Evolutionary conservation across 2,329 filamentous ascomycete genomes (phyloP).

Genomic region (Aspergillus pseudoterreus): DNA sequence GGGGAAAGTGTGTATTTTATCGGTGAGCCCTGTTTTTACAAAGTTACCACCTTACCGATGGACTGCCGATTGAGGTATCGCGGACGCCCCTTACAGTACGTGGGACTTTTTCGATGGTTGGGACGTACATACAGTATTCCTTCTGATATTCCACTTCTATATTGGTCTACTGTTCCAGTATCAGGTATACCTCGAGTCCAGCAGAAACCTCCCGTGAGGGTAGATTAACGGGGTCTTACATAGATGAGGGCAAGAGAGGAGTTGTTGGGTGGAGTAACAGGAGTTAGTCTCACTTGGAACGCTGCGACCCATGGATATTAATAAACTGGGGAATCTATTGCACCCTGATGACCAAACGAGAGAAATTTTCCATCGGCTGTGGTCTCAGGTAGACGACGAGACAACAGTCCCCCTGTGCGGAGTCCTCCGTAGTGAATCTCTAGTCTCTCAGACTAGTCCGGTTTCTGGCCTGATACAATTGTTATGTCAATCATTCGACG

Average conservation of each 20-base stretch:
- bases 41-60: neutral
- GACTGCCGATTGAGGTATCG: neutral
- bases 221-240: too few relatives aligned
- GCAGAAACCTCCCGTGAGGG: too few relatives aligned
- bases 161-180: too few relatives aligned
- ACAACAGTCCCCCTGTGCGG: too few relatives aligned
- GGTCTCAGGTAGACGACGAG: conserved; percentile 1
- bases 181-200: too few relatives aligned
- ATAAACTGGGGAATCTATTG: neutral
- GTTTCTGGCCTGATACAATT: neutral
- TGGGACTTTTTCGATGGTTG: too few relatives aligned
- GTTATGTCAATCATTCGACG: conserved; percentile 5
- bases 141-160: too few relatives aligned
- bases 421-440: neutral
- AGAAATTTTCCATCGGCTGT: neutral
- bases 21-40: neutral
- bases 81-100: too few relatives aligned
- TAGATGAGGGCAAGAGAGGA: too few relatives aligned
- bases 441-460: neutral
- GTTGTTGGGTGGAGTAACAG: too few relatives aligned
- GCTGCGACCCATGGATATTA: neutral
- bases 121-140: too few relatives aligned
- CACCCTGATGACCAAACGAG: neutral
- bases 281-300: neutral
- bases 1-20: neutral